These are phyloP conservation scores for Plantago coronopus DNA, from an alignment of 305 asterid species.

Conservation along the genomic window DNA sequence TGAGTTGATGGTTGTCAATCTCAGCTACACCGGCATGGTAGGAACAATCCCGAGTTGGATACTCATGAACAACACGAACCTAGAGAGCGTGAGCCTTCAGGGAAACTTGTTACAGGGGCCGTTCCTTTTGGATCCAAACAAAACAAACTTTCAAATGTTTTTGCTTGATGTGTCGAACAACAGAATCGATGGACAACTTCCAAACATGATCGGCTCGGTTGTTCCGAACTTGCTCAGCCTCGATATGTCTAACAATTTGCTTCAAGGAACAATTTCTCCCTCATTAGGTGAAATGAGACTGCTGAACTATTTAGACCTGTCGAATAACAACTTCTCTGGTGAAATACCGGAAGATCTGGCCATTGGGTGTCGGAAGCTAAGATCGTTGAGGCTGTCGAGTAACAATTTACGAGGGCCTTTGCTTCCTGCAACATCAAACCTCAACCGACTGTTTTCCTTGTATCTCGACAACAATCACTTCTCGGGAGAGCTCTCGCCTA, in stretches of 20 bases:
- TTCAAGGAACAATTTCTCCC: slow-evolving; percentile 25
- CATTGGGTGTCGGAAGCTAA: slow-evolving; percentile 15
- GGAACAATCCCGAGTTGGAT: slow-evolving; percentile 26
- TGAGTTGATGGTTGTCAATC: slow-evolving; percentile 22
- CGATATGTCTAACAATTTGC: slow-evolving; percentile 17
- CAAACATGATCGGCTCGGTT: slow-evolving; percentile 1
- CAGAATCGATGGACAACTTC: slow-evolving; percentile 15
- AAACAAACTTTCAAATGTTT: slow-evolving; percentile 7
- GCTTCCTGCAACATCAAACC: slow-evolving; percentile 22
- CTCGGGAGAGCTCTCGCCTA: slow-evolving; percentile 16
- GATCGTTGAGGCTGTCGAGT: slow-evolving; percentile 19
- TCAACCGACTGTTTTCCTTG: slow-evolving; percentile 6
- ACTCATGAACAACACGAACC: slow-evolving; percentile 19
- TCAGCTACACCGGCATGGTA: slow-evolving; percentile 22
- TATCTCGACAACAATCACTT: slow-evolving; percentile 21
- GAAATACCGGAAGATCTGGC: slow-evolving; percentile 21
- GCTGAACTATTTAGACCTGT: slow-evolving; percentile 18
- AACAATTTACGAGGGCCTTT: slow-evolving; percentile 22
- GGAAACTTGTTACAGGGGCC: slow-evolving; percentile 19
- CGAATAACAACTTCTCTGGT: slow-evolving; percentile 21
- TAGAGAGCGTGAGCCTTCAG: slow-evolving; percentile 19
- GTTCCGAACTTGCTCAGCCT: slow-evolving; percentile 23
- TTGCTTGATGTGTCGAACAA: slow-evolving; percentile 26
- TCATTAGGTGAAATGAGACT: slow-evolving; percentile 22
- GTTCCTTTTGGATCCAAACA: slow-evolving; percentile 16